Base-by-base conservation (phyloP, 371 early-diverging fungal genomes). In the Apophysomyces sp. region DNA sequence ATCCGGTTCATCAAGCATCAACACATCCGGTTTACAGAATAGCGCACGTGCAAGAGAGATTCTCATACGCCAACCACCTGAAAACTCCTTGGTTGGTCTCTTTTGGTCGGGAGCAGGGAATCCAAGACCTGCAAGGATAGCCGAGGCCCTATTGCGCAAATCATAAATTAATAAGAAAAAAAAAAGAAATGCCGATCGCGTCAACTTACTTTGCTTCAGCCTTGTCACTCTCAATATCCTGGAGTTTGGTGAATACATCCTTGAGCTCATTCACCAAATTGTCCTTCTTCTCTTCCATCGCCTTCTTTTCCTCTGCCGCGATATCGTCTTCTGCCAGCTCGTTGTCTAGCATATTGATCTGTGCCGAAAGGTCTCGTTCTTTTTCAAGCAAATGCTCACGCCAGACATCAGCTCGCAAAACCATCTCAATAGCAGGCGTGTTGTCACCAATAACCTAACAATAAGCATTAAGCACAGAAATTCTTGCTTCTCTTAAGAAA, bases 1-100 rank as follows among this genome's bases (percentile, higher is more conserved):
- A 61, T 98, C 98, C 64, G 99, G 98, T 91, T 99, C 99, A 79
- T 99, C 99, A 64, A 99, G 93, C 68, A 99, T 90, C 49, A 99
- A 82, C 60, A 98, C 78, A 82, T 98, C 98, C 13, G 99, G 98
- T 29, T 90, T 87, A 72, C 93, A 93, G 82, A 97, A 97, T 60
- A 99, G 85, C 2, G 98, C 98, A 68, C 97, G 92, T 0, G 98
- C 98, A 34, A 99, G 85, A 0, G 97, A 94, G 32, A 98, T 84
- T 68, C 98, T 90, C 95, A 93, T 92, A 68, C 90, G 87, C 92
- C 92, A 92, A 75, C 92, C 99, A 77, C 99, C 99, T 57, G 94
- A 94, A 77, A 99, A 97, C 56, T 93, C 90, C 58, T 75, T 86
- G 32, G 97, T 96, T 11, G 96, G 92, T 51, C 89, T 85, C 56